Percentiles rank a stretch among this genome's conserved stretches.
Evolutionary conservation across 192 early-diverging fungal genomes (phyloP).

Genomic region (Linnemannia schmuckeri): DNA sequence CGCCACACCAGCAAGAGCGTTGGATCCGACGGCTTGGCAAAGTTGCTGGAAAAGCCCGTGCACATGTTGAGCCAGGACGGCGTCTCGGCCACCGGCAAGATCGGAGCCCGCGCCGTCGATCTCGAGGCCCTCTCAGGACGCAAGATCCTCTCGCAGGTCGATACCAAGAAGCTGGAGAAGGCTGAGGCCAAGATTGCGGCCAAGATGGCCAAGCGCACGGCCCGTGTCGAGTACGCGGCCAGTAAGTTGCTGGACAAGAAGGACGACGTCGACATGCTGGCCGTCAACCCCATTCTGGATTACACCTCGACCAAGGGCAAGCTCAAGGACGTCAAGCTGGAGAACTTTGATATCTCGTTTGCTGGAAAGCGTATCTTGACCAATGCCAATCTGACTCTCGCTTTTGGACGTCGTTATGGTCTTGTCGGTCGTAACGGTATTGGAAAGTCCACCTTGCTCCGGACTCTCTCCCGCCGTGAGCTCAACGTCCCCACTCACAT

Average conservation of each 20-base stretch:
- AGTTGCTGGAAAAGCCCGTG: slow-evolving; percentile 73
- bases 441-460: slow-evolving; percentile 85
- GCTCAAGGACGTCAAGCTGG: slow-evolving; percentile 96
- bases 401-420: slow-evolving; percentile 94
- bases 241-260: slow-evolving; percentile 78
- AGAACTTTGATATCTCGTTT: slow-evolving; percentile 97
- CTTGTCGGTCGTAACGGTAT: slow-evolving; percentile 95
- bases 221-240: slow-evolving; percentile 79
- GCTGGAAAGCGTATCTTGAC: slow-evolving; percentile 95
- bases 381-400: slow-evolving; percentile 84
- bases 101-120: slow-evolving; percentile 66
- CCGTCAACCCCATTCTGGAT: slow-evolving; percentile 92
- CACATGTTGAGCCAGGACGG: slow-evolving; percentile 78
- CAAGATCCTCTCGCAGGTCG: slow-evolving; percentile 78
- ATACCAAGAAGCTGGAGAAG: slow-evolving; percentile 86
- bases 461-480: slow-evolving; percentile 87
- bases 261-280: slow-evolving; percentile 80
- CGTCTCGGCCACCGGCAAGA: slow-evolving; percentile 66
- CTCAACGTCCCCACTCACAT: slow-evolving; percentile 91
- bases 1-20: slow-evolving; percentile 50
- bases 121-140: slow-evolving; percentile 78
- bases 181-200: slow-evolving; percentile 93
- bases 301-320: slow-evolving; percentile 83
- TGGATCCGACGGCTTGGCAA: slow-evolving; percentile 63
- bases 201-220: slow-evolving; percentile 89